A percentile compares a stretch with the other conserved stretches of the same genome.
Evolutionary conservation across 2,329 filamentous ascomycete species (phyloP).

Genomic region (Emericellopsis atlantica): DNA sequence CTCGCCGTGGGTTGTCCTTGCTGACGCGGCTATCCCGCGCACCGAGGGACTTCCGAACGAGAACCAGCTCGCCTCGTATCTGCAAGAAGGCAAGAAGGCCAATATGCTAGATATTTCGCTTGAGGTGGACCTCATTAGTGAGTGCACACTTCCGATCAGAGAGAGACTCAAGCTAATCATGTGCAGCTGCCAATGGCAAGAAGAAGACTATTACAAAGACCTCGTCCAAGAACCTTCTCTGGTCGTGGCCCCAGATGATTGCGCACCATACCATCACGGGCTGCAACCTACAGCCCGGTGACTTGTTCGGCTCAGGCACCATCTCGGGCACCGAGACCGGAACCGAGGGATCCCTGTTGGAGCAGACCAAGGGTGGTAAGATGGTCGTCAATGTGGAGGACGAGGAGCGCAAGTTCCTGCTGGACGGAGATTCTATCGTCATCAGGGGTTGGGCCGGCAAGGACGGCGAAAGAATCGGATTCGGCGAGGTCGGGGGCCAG

Average conservation of each 20-base stretch:
- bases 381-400: conserved; percentile 44
- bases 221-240: conserved; percentile 42
- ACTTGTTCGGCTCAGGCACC: conserved; percentile 67
- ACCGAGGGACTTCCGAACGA: conserved; percentile 16
- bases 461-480: conserved; percentile 58
- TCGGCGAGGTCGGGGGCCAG: conserved; percentile 58
- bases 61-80: conserved; percentile 20
- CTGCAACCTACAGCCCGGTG: conserved; percentile 61
- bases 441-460: conserved; percentile 55
- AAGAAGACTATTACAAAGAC: conserved; percentile 19
- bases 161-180: neutral
- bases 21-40: conserved; percentile 4
- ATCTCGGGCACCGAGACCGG: conserved; percentile 54
- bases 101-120: conserved; percentile 23
- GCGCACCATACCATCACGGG: conserved; percentile 70
- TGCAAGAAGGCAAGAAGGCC: conserved; percentile 36
- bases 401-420: conserved; percentile 56
- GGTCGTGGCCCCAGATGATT: conserved; percentile 76
- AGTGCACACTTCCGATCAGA: conserved; percentile 5
- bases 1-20: conserved; percentile 39
- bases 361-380: conserved; percentile 61
- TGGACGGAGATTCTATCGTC: conserved; percentile 60
- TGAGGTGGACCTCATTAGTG: conserved; percentile 24
- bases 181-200: conserved; percentile 15
- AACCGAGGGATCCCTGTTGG: conserved; percentile 56